Evolutionary conservation across 441 rosid genomes (phyloP).

Genomic region (Capsella rubella): DNA sequence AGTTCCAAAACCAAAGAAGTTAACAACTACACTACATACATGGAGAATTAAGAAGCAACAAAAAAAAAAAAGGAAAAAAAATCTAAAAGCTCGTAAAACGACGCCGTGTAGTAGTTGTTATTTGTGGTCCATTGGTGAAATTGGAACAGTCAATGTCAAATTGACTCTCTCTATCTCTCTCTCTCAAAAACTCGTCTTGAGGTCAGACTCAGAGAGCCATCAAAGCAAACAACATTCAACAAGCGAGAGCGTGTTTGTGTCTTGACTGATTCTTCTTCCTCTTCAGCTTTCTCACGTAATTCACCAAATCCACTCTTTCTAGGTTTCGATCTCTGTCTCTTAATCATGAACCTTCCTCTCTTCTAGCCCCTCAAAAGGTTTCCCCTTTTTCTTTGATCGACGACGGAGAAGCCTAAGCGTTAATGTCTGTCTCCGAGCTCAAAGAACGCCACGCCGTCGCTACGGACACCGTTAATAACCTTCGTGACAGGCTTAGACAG

Average conservation of each 20-base stretch:
- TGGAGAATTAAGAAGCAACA: too few relatives aligned
- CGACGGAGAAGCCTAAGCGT: constrained; percentile 33
- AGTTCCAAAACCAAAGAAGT: too few relatives aligned
- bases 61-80: too few relatives aligned
- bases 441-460: constrained; percentile 84
- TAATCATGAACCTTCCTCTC: constrained; percentile 32
- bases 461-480: constrained; percentile 69
- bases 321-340: constrained; percentile 3
- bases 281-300: constrained; percentile 37
- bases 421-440: constrained; percentile 86
- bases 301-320: constrained; percentile 24
- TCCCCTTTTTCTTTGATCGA: constrained; percentile 9
- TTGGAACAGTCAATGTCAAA: constrained; percentile 15
- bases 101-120: neutral
- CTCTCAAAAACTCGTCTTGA: neutral
- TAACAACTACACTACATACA: too few relatives aligned
- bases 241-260: constrained; percentile 8
- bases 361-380: constrained; percentile 1
- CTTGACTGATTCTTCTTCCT: neutral
- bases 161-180: neutral
- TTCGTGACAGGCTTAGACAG: constrained; percentile 78
- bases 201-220: constrained; percentile 38
- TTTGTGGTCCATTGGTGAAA: neutral
- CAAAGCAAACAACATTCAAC: constrained; percentile 5
- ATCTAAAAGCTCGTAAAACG: neutral